Conservation (phyloP, 31 red algal genomes). For the Odonthalia washingtoniensis region DNA sequence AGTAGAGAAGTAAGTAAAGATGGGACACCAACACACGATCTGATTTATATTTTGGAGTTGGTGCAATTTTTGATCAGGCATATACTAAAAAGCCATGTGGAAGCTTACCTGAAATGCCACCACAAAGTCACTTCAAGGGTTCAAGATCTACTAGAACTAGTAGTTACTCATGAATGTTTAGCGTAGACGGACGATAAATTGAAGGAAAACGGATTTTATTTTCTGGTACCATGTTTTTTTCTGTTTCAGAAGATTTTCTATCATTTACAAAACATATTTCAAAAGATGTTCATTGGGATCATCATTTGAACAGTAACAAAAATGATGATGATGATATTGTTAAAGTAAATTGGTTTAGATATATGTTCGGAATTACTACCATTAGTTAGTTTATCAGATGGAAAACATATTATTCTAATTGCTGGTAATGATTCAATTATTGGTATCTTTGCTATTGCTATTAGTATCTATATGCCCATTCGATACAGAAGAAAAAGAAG, state of each 20-base stretch:
- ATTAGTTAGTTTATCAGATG: neutral
- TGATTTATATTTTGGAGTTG: constrained; percentile 41
- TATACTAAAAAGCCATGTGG: constrained; percentile 38
- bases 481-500: constrained; percentile 33
- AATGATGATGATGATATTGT: too few relatives aligned
- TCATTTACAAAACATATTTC: too few relatives aligned
- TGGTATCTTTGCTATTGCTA: constrained; percentile 47
- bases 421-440: constrained; percentile 16
- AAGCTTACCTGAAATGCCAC: constrained; percentile 48
- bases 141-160: too few relatives aligned
- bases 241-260: neutral
- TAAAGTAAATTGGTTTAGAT: too few relatives aligned
- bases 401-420: neutral
- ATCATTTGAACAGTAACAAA: too few relatives aligned
- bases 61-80: constrained; percentile 51
- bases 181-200: constrained; percentile 39
- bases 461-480: constrained; percentile 54
- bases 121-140: constrained; percentile 67
- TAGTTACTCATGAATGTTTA: constrained; percentile 43
- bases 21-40: neutral
- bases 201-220: constrained; percentile 38
- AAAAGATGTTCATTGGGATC: too few relatives aligned
- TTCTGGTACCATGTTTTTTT: constrained; percentile 39
- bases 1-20: constrained; percentile 41
- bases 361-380: neutral